Conservation (phyloP, 352 stramenopile genomes). For the Pseudoperonospora humuli region DNA sequence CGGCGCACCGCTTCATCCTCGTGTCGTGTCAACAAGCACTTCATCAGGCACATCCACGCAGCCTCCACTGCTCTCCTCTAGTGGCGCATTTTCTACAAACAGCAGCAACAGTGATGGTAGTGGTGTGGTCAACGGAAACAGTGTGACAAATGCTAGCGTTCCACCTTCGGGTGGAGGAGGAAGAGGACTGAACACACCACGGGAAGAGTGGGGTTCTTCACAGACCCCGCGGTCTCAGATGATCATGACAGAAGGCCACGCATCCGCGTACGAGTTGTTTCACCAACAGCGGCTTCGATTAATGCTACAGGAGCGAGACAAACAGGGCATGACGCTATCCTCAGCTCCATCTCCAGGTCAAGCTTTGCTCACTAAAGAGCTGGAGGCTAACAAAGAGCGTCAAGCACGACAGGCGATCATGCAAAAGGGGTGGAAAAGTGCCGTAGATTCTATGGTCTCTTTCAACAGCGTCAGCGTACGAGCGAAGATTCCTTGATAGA, state of each 20-base stretch:
- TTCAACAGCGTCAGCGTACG: slow-evolving; percentile 51
- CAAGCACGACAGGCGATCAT: slow-evolving; percentile 85
- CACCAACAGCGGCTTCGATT: slow-evolving; percentile 77
- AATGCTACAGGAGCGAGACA: slow-evolving; percentile 80
- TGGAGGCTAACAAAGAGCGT: slow-evolving; percentile 83
- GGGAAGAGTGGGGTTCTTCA: slow-evolving; percentile 83
- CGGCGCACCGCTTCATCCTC: slow-evolving; percentile 30
- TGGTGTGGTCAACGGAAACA: slow-evolving; percentile 5
- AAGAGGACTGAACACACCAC: slow-evolving; percentile 55
- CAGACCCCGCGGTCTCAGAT: slow-evolving; percentile 77
- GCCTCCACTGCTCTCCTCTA: slow-evolving; percentile 7
- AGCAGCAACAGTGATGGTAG: slow-evolving; percentile 10
- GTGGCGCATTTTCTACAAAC: slow-evolving; percentile 10
- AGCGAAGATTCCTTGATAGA: not conserved
- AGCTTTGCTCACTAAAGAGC: slow-evolving; percentile 82
- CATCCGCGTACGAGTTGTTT: slow-evolving; percentile 81
- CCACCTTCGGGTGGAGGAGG: slow-evolving; percentile 33
- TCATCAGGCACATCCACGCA: slow-evolving; percentile 18
- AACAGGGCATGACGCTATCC: slow-evolving; percentile 67
- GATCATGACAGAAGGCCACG: slow-evolving; percentile 74
- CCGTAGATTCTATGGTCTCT: slow-evolving; percentile 73
- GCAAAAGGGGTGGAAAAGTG: slow-evolving; percentile 85
- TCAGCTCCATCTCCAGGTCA: slow-evolving; percentile 76
- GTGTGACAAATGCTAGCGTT: slow-evolving; percentile 18
- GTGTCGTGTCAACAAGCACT: slow-evolving; percentile 14